phyloP scores from a whole-genome alignment of 352 stramenopile genomes.

The Phytophthora agathidicida region DNA sequence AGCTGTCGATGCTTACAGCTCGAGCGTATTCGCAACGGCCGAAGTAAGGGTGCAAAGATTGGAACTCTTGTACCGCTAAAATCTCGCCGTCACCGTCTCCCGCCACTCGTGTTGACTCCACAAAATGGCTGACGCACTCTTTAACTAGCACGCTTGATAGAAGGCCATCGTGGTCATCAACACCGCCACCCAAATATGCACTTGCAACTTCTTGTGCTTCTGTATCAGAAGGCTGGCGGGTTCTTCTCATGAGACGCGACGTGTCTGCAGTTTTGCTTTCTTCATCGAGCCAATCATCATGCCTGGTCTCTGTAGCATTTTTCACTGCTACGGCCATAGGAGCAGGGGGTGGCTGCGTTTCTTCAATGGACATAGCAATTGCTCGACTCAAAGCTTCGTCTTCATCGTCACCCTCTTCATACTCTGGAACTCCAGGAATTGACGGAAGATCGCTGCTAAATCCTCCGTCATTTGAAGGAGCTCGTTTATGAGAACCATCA shows the following conservation, averaged over 20 bases:
- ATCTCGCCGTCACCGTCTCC: slow-evolving; percentile 46
- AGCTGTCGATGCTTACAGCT: slow-evolving; percentile 53
- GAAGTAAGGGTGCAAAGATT: slow-evolving; percentile 89
- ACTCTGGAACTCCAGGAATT: slow-evolving; percentile 7
- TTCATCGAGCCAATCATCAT: slow-evolving; percentile 13
- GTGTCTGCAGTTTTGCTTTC: slow-evolving; percentile 47
- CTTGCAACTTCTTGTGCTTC: slow-evolving; percentile 68
- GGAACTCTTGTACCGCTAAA: slow-evolving; percentile 53
- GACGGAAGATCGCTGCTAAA: slow-evolving; percentile 3
- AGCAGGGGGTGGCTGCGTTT: slow-evolving; percentile 7
- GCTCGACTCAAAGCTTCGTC: slow-evolving; percentile 43
- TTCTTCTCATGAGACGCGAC: slow-evolving; percentile 7
- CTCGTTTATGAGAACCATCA: slow-evolving; percentile 1
- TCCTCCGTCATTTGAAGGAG: neutral
- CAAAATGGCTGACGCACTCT: slow-evolving; percentile 87
- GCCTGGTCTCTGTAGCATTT: neutral
- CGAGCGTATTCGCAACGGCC: slow-evolving; percentile 81
- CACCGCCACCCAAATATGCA: slow-evolving; percentile 46
- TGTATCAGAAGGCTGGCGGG: slow-evolving; percentile 60
- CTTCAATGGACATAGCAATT: slow-evolving; percentile 54
- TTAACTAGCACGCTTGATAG: slow-evolving; percentile 81
- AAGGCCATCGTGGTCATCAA: slow-evolving; percentile 64
- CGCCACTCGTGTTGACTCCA: slow-evolving; percentile 79
- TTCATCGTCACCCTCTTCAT: slow-evolving; percentile 22
- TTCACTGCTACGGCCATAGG: neutral